Percentiles rank a stretch among this genome's conserved stretches.
Conservation (phyloP, 2,329 filamentous ascomycete species). For the Exophiala oligosperma region DNA sequence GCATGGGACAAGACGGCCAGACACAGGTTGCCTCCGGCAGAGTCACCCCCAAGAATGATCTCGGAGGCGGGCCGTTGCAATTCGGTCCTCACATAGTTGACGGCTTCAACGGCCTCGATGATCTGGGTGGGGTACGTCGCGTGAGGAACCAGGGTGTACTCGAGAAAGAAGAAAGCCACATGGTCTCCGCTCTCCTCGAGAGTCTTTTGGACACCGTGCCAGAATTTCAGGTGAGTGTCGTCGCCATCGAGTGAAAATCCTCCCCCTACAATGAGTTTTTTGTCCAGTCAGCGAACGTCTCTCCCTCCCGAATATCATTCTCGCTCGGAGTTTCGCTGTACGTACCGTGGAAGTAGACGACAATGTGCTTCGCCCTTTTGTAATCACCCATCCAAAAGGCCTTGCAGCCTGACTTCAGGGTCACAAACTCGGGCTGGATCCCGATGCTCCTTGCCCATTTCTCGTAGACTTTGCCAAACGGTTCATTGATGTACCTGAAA, state of each 20-base stretch:
- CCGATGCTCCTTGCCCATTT: conserved; percentile 19
- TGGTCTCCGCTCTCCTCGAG: conserved; percentile 40
- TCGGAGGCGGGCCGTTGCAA: conserved; percentile 35
- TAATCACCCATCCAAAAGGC: conserved; percentile 30
- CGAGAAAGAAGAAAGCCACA: conserved; percentile 54
- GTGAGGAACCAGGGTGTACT: conserved; percentile 57
- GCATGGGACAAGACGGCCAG: conserved; percentile 26
- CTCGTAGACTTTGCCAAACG: conserved; percentile 25
- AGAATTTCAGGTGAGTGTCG: conserved; percentile 27
- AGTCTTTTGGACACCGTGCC: conserved; percentile 19
- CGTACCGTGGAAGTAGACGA: conserved; percentile 28
- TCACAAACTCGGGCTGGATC: conserved; percentile 19
- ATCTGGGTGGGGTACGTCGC: conserved; percentile 47
- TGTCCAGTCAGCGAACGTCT: no score
- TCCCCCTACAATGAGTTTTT: conserved; percentile 13
- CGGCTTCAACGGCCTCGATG: conserved; percentile 41
- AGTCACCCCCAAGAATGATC: conserved; percentile 46
- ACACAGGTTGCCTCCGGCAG: conserved; percentile 45
- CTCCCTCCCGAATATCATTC: no score
- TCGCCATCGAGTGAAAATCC: conserved; percentile 28
- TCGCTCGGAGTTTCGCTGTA: no score
- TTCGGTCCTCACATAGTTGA: conserved; percentile 41
- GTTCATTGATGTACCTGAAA: conserved; percentile 20
- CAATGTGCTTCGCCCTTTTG: conserved; percentile 25
- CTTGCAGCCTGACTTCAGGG: conserved; percentile 23